A percentile compares a stretch with the other conserved stretches of the same genome.
These are phyloP conservation scores for Yamadazyma endophytica DNA, from an alignment of 805 yeast species.

Conservation along the genomic window DNA sequence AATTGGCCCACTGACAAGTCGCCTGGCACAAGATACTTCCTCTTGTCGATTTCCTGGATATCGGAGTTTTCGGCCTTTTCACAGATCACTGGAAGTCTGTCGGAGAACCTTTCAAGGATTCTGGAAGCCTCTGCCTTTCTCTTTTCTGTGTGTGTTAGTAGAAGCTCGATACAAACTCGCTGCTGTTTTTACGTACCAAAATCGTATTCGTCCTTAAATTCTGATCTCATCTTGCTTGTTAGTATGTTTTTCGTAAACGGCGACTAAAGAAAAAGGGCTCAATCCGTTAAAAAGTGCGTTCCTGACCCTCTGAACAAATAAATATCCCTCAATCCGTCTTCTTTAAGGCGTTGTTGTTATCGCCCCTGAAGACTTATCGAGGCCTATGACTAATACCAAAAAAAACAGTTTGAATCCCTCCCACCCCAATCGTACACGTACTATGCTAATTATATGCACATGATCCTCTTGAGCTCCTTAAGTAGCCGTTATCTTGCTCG, in stretches of 20 bases:
- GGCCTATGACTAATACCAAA: too few relatives aligned
- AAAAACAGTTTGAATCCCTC: too few relatives aligned
- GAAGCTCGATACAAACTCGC: not conserved
- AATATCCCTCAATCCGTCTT: too few relatives aligned
- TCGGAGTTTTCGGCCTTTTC: constrained; percentile 97
- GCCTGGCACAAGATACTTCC: constrained; percentile 93
- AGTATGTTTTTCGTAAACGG: constrained; percentile 2
- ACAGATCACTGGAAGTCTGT: constrained; percentile 94
- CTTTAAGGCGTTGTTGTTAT: too few relatives aligned
- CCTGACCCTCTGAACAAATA: too few relatives aligned
- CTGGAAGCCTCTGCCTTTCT: constrained; percentile 94
- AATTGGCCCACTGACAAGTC: constrained; percentile 97
- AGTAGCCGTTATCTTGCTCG: too few relatives aligned
- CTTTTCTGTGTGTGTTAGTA: constrained; percentile 45
- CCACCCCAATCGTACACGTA: too few relatives aligned
- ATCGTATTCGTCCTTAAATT: constrained; percentile 93
- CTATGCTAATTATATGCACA: too few relatives aligned
- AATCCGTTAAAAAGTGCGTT: too few relatives aligned
- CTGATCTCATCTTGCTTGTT: constrained; percentile 64
- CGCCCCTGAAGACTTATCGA: too few relatives aligned
- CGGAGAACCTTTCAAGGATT: constrained; percentile 81
- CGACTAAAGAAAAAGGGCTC: not conserved
- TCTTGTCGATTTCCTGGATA: constrained; percentile 93
- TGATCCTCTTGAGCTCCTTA: too few relatives aligned
- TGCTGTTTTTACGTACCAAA: constrained; percentile 30